These are phyloP conservation scores for Albugo laibachii DNA, from an alignment of 352 stramenopile genomes.

Conservation along the genomic window DNA sequence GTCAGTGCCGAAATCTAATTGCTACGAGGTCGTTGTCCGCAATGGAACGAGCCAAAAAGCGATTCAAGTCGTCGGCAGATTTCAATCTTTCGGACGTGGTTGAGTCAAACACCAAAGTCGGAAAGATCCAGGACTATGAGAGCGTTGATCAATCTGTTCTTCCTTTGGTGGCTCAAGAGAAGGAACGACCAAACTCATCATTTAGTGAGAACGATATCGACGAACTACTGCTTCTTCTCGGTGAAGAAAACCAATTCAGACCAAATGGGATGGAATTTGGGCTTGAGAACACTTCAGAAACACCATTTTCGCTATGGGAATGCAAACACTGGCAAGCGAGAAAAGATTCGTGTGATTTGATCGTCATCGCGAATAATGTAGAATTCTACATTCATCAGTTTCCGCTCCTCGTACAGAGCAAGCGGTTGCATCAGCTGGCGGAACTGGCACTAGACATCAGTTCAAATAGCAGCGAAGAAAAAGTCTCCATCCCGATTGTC, in stretches of 20 bases:
- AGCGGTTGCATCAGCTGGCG: slow-evolving; percentile 19
- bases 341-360: slow-evolving; percentile 26
- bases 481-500: slow-evolving; percentile 16
- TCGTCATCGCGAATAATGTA: slow-evolving; percentile 30
- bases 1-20: slow-evolving; percentile 59
- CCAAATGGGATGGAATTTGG: too few species aligned
- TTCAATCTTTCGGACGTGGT: neutral
- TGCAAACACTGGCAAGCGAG: slow-evolving; percentile 25
- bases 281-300: too few species aligned
- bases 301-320: slow-evolving; percentile 19
- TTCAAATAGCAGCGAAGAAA: neutral
- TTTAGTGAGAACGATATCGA: slow-evolving; percentile 1
- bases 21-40: slow-evolving; percentile 18
- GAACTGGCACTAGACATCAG: neutral
- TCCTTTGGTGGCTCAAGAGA: too few species aligned
- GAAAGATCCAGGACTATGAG: too few species aligned
- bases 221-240: neutral
- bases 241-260: neutral
- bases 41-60: slow-evolving; percentile 12
- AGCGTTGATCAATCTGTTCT: too few species aligned
- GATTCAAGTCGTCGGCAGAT: neutral
- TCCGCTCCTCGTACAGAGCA: slow-evolving; percentile 34
- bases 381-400: slow-evolving; percentile 63
- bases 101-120: neutral
- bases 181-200: too few species aligned